Conservation (phyloP, 768 basidiomycete species). For the Naganishia antarctica region DNA sequence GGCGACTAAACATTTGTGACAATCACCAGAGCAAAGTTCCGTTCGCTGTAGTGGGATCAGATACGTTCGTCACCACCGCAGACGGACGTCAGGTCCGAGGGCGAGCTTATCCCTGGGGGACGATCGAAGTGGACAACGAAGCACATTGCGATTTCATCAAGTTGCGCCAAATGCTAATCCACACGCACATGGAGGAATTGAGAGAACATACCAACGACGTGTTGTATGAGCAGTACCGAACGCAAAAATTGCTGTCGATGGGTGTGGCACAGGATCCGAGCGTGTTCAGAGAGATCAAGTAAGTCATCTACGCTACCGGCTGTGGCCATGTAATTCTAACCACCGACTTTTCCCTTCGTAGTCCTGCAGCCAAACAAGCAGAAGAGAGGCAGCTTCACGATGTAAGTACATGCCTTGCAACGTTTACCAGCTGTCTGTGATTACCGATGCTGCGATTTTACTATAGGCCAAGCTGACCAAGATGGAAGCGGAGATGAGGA, state of each 20-base stretch:
- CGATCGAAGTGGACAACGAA: slow-evolving; percentile 98
- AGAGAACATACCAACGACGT: slow-evolving; percentile 93
- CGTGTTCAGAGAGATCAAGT: slow-evolving; percentile 99
- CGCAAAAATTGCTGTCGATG: slow-evolving; percentile 92
- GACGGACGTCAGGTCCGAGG: slow-evolving; percentile 92
- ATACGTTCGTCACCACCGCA: slow-evolving; percentile 69
- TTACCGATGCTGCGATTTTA: background rate
- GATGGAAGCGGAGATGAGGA: slow-evolving; percentile 97
- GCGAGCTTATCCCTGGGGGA: slow-evolving; percentile 95
- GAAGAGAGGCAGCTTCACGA: slow-evolving; percentile 96
- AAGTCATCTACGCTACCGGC: slow-evolving; percentile 24
- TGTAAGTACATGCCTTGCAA: slow-evolving; percentile 33
- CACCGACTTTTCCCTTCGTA: slow-evolving; percentile 52
- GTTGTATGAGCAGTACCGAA: slow-evolving; percentile 97
- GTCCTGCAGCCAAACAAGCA: slow-evolving; percentile 90
- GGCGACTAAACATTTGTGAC: background rate
- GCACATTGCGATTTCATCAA: slow-evolving; percentile 99
- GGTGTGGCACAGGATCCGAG: slow-evolving; percentile 95
- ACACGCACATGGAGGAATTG: slow-evolving; percentile 99
- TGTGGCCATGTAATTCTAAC: background rate
- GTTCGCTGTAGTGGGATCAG: slow-evolving; percentile 95
- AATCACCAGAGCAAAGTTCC: slow-evolving; percentile 78
- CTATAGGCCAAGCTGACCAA: slow-evolving; percentile 68
- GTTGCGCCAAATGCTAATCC: slow-evolving; percentile 96
- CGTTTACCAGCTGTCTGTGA: background rate